phyloP scores from a whole-genome alignment of 192 early-diverging fungal species.

The Thoreauomyces humboldtii region DNA sequence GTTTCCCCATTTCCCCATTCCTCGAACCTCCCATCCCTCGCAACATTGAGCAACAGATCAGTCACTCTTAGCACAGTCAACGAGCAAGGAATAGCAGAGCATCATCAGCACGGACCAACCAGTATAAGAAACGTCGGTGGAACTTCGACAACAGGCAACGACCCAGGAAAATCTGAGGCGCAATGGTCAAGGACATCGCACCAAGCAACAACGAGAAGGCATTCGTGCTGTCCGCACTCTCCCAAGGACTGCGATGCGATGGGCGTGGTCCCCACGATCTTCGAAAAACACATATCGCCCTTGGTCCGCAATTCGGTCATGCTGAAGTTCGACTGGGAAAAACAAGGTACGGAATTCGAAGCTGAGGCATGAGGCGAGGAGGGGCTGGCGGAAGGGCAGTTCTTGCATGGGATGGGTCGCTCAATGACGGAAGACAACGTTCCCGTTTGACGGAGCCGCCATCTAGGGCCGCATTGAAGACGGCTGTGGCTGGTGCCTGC shows the following conservation, averaged over 20 bases:
- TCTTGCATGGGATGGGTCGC: neutral
- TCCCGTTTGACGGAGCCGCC: too few species aligned
- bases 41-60: too few species aligned
- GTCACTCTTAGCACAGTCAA: too few species aligned
- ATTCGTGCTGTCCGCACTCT: slow-evolving; percentile 72
- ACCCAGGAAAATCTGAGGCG: neutral
- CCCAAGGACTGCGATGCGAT: slow-evolving; percentile 71
- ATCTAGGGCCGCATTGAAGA: too few species aligned
- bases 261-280: slow-evolving; percentile 75
- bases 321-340: slow-evolving; percentile 79
- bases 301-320: slow-evolving; percentile 70
- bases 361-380: too few species aligned
- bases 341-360: slow-evolving; percentile 65
- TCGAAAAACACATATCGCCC: slow-evolving; percentile 57
- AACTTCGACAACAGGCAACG: too few species aligned
- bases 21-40: too few species aligned
- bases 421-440: neutral
- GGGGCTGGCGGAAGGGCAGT: too few species aligned
- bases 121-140: too few species aligned
- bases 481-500: slow-evolving; percentile 1
- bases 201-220: slow-evolving; percentile 72
- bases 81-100: too few species aligned
- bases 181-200: slow-evolving; percentile 24
- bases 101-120: too few species aligned
- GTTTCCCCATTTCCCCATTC: too few species aligned